A percentile compares a stretch with the other conserved stretches of the same genome.
Evolutionary conservation across 306 rosid species (phyloP).

Genomic region (Crotalaria pallida): DNA sequence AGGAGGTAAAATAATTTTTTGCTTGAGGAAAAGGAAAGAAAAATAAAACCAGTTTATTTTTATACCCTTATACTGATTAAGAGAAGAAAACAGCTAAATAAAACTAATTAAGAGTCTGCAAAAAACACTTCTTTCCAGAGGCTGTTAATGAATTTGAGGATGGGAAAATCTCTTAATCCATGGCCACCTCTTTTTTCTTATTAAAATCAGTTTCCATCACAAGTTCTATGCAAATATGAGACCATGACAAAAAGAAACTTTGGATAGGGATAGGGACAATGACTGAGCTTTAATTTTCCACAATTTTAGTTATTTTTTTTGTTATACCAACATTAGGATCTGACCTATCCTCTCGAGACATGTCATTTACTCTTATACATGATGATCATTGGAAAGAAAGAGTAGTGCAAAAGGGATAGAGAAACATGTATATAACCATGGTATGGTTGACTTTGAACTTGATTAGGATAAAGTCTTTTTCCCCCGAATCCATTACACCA

Average conservation of each 20-base stretch:
- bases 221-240: neutral
- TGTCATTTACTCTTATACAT: neutral
- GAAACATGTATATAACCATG: neutral
- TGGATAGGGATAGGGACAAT: constrained; percentile 30
- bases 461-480: constrained; percentile 29
- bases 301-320: constrained; percentile 18
- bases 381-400: constrained; percentile 1
- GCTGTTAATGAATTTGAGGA: neutral
- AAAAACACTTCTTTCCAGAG: neutral
- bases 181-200: neutral
- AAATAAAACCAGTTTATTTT: too few relatives aligned
- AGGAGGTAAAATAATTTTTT: too few relatives aligned
- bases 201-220: neutral
- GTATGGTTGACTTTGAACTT: constrained; percentile 33
- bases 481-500: neutral
- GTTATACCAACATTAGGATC: constrained; percentile 21
- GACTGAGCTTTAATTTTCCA: constrained; percentile 22
- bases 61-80: too few relatives aligned
- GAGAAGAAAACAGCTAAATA: neutral
- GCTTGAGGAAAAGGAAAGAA: too few relatives aligned
- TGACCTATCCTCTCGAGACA: neutral
- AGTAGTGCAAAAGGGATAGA: neutral
- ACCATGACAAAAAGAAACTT: neutral
- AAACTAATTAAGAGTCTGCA: too few relatives aligned
- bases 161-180: neutral